Conservation (phyloP, 1,139 yeast species). For the Blastobotrys persicus region DNA sequence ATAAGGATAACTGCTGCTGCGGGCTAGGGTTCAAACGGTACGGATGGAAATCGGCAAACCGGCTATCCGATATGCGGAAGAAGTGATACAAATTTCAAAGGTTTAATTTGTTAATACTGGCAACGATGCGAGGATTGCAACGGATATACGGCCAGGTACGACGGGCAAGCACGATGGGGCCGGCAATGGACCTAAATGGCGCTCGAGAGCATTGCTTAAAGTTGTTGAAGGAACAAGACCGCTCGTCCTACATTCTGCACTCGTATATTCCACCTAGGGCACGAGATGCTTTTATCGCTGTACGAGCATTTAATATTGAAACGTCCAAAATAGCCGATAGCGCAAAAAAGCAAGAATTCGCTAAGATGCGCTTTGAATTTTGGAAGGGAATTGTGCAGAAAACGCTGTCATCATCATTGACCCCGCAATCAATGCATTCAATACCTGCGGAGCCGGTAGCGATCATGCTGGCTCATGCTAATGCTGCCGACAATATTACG, state of each 20-base stretch:
- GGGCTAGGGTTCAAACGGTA: too few species aligned
- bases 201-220: conserved; percentile 10
- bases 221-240: conserved; percentile 41
- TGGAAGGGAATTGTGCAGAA: conserved; percentile 40
- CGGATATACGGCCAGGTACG: not conserved
- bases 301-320: conserved; percentile 67
- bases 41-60: too few species aligned
- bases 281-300: conserved; percentile 63
- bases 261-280: conserved; percentile 70
- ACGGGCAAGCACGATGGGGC: not conserved
- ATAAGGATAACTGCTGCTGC: too few species aligned
- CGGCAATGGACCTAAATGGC: conserved; percentile 2
- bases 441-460: conserved; percentile 57
- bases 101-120: not conserved
- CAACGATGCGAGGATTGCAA: not conserved
- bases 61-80: too few species aligned
- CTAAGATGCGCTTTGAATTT: conserved; percentile 40
- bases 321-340: conserved; percentile 58
- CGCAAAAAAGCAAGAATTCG: conserved; percentile 40
- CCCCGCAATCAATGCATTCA: conserved; percentile 27
- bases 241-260: conserved; percentile 64
- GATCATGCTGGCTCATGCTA: conserved; percentile 45
- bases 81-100: not conserved
- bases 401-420: conserved; percentile 26
- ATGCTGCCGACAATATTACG: conserved; percentile 39